Percentiles rank a stretch among this genome's conserved stretches.
Evolutionary conservation across 2,329 filamentous ascomycete genomes (phyloP).

Genomic region (Monosporascus cannonballus): DNA sequence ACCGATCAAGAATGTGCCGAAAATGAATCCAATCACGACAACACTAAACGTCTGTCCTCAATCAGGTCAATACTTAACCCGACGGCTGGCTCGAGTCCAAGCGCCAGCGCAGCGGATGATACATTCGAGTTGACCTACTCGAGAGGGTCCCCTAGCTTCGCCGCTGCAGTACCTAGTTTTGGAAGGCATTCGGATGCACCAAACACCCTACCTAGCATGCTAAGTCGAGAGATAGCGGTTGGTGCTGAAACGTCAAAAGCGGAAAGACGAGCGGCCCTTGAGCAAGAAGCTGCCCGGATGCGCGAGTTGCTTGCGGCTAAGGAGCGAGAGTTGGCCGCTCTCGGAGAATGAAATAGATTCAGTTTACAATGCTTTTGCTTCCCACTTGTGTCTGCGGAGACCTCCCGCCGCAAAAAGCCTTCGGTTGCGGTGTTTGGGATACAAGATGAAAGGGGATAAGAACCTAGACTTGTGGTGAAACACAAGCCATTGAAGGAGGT

Average conservation of each 20-base stretch:
- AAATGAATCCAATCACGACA: constrained; percentile 37
- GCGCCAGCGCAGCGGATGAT: constrained; percentile 24
- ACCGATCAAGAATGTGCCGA: constrained; percentile 44
- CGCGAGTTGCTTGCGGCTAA: constrained; percentile 65
- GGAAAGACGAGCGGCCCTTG: constrained; percentile 59
- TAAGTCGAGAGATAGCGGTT: constrained; percentile 25
- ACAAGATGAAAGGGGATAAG: not conserved
- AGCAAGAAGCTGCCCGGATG: constrained; percentile 71
- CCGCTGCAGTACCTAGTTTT: constrained; percentile 32
- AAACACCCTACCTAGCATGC: constrained; percentile 19
- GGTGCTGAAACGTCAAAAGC: constrained; percentile 49
- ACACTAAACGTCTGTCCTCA: constrained; percentile 60
- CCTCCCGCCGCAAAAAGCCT: no score
- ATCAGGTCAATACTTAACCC: constrained; percentile 73
- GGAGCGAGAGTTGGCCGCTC: constrained; percentile 62
- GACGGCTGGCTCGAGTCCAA: constrained; percentile 18
- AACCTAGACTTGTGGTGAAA: no score
- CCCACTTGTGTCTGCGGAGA: no score
- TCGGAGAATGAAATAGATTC: constrained; percentile 26
- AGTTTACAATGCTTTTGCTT: no score
- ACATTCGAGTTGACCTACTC: constrained; percentile 31
- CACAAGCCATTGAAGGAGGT: no score
- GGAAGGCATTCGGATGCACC: constrained; percentile 30
- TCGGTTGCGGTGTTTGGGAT: not conserved
- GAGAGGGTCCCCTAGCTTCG: not conserved